Conservation (phyloP, 2,329 filamentous ascomycete species). For the Coniella lustricola region DNA sequence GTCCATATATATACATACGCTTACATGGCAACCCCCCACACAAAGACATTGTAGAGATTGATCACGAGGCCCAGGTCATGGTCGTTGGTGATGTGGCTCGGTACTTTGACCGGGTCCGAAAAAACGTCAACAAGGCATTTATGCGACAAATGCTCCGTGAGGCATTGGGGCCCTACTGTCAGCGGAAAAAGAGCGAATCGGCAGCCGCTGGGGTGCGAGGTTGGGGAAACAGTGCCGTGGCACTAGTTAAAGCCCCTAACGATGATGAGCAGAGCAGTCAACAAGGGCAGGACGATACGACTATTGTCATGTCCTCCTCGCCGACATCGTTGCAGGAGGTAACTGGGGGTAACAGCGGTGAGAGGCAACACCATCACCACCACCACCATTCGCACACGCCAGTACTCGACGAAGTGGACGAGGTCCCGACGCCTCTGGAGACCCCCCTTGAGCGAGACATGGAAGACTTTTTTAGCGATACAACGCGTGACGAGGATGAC, state of each 20-base stretch:
- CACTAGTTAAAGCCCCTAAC: constrained; percentile 5
- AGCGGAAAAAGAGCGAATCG: constrained; percentile 19
- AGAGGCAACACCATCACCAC: not conserved
- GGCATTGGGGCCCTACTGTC: constrained; percentile 28
- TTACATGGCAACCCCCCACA: too few species aligned
- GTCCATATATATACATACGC: not conserved
- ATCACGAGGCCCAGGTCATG: constrained; percentile 29
- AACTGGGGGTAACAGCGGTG: not conserved
- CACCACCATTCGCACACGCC: not conserved
- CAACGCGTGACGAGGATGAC: constrained; percentile 5
- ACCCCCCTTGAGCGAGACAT: constrained; percentile 1
- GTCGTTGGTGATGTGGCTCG: constrained; percentile 29
- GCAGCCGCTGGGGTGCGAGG: constrained; percentile 11
- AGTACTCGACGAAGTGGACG: too few species aligned
- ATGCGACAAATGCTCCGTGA: constrained; percentile 29
- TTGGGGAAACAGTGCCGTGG: constrained; percentile 14
- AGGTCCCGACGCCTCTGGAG: not conserved
- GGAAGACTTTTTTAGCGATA: constrained; percentile 11
- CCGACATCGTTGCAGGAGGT: too few species aligned
- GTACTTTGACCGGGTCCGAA: constrained; percentile 30
- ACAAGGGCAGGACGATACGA: not conserved
- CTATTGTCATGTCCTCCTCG: too few species aligned
- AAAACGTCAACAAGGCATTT: constrained; percentile 31
- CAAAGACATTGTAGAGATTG: constrained; percentile 26
- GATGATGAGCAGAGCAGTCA: not conserved